phyloP scores from a whole-genome alignment of 2,329 filamentous ascomycete genomes.

The Fusarium phyllophilum region DNA sequence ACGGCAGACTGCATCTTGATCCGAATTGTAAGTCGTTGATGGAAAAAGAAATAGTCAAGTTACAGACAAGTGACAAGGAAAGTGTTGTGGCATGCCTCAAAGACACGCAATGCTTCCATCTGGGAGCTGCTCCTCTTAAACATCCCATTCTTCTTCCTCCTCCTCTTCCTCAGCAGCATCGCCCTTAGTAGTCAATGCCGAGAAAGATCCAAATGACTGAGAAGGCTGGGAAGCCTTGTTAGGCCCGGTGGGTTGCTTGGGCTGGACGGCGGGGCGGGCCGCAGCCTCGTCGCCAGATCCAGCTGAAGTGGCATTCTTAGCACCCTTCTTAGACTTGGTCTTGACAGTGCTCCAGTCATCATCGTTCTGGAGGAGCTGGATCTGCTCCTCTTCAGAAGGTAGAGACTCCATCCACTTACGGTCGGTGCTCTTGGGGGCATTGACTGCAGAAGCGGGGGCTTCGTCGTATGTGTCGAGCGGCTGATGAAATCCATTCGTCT shows the following conservation, averaged over 20 bases:
- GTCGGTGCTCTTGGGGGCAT: constrained; percentile 48
- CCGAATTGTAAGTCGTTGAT: constrained; percentile 37
- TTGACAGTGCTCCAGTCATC: constrained; percentile 71
- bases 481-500: constrained; percentile 53
- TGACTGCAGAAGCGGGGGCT: constrained; percentile 43
- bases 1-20: constrained; percentile 32
- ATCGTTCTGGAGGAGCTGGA: constrained; percentile 63
- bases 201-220: constrained; percentile 59
- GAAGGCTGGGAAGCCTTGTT: constrained; percentile 47
- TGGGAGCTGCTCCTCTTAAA: constrained; percentile 46
- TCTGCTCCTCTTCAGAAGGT: constrained; percentile 71
- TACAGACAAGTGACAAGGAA: constrained; percentile 27
- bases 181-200: constrained; percentile 57
- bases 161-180: constrained; percentile 55
- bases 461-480: constrained; percentile 69
- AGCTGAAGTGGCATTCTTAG: constrained; percentile 52
- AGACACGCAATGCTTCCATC: constrained; percentile 16
- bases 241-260: constrained; percentile 44
- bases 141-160: constrained; percentile 65
- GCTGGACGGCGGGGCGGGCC: constrained; percentile 45
- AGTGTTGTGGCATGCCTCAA: constrained; percentile 9
- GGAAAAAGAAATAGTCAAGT: constrained; percentile 35
- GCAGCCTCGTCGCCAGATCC: constrained; percentile 51
- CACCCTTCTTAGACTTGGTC: constrained; percentile 56
- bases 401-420: constrained; percentile 61